phyloP scores from a whole-genome alignment of 192 early-diverging fungal species.

The Gamsiella multidivaricata region DNA sequence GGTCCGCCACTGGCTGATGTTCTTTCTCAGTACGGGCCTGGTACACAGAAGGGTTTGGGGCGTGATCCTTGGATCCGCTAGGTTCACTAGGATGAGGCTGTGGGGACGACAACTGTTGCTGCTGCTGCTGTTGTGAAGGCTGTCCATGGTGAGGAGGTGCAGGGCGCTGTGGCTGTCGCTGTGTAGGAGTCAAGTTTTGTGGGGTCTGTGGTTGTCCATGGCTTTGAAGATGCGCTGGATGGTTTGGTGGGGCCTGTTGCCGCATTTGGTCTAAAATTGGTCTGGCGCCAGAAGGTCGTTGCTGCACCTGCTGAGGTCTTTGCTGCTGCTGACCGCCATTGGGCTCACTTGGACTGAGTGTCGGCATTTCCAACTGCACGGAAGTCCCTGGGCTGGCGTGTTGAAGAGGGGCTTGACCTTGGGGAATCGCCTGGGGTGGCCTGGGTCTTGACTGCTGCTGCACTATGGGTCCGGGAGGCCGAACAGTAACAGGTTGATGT shows the following conservation, averaged over 20 bases:
- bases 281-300: constrained; percentile 27
- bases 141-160: constrained; percentile 19
- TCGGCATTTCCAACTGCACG: constrained; percentile 2
- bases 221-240: neutral
- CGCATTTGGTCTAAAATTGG: constrained; percentile 47
- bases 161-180: constrained; percentile 32
- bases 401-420: constrained; percentile 14
- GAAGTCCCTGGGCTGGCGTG: neutral
- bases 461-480: constrained; percentile 19
- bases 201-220: neutral
- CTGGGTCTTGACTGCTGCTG: constrained; percentile 42
- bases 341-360: neutral
- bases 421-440: constrained; percentile 24
- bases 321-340: constrained; percentile 11
- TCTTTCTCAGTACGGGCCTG: neutral
- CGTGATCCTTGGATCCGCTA: neutral
- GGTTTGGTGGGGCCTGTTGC: constrained; percentile 17
- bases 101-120: constrained; percentile 10
- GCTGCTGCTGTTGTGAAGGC: constrained; percentile 18
- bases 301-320: constrained; percentile 11
- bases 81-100: constrained; percentile 4
- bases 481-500: constrained; percentile 10
- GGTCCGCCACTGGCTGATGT: neutral
- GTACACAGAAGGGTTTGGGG: neutral
- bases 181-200: constrained; percentile 17